Base-by-base conservation (phyloP, 768 basidiomycete species). In the Boletales sp. region DNA sequence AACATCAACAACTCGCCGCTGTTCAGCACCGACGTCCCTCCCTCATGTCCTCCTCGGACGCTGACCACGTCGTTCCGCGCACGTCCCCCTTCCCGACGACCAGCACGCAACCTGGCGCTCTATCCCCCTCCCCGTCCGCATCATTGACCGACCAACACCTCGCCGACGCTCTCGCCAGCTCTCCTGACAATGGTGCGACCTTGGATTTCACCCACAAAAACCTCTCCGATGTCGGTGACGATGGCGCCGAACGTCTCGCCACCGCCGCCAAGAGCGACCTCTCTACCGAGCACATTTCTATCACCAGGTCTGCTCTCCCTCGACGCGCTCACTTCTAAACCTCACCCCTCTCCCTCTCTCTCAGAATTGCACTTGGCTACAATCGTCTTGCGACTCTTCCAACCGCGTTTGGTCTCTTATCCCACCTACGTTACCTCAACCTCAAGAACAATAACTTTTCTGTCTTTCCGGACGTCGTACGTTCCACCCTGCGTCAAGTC, bases 371-470 rank as follows among this genome's bases (percentile, higher is more conserved):
- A 9, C 74, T 99, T 24, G 85, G 86, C 14, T 80, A 88, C 66
- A 99, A 99, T 67, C 81, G 83, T 37, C 76, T 99, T 24, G 75
- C 83, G 40, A 83, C 81, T 2, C 75, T 95, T 40, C 92, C 93
- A 18, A 77, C 75, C 47, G 81, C 84, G 37, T 91, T 94, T 59
- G 78, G 80, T 5, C 75, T 84, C 31, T 68, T 94, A 45, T 82
- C 86, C 36, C 80, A 76, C 53, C 72, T 95, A 38, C 78, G 90
- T 56, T 95, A 95, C 67, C 74, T 95, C 29, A 94, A 93, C 66
- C 78, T 95, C 57, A 87, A 87, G 73, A 82, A 81, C 65, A 98
- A 98, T 63, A 77, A 74, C 47, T 84, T 99, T 58, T 74, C 84
- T 4, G 74, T 78, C 13, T 90, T 99, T 55, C 97, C 97, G 15